phyloP scores from a whole-genome alignment of 371 early-diverging fungal genomes.

The Mucor saturninus region DNA sequence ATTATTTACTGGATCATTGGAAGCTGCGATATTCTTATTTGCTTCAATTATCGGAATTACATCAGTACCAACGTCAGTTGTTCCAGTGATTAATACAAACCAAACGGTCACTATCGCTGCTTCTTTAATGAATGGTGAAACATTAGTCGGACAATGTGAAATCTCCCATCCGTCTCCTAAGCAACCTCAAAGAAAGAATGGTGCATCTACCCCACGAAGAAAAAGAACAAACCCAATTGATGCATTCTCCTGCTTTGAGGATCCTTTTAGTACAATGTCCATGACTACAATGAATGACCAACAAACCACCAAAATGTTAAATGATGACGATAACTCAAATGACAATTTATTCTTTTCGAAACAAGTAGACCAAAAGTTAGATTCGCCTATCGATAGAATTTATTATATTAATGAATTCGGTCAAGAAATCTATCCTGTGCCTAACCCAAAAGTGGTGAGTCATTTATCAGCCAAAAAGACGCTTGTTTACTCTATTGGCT shows the following conservation, averaged over 20 bases:
- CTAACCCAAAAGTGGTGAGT: constrained; percentile 65
- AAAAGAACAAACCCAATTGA: constrained; percentile 45
- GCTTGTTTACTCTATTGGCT: constrained; percentile 73
- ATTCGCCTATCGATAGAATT: constrained; percentile 62
- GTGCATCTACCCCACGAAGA: constrained; percentile 12
- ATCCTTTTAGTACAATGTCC: constrained; percentile 14
- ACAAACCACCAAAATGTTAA: background rate
- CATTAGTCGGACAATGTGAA: constrained; percentile 70
- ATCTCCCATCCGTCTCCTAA: constrained; percentile 65
- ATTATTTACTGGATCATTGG: constrained; percentile 70
- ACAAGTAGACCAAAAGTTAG: constrained; percentile 43
- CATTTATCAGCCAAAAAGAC: constrained; percentile 59
- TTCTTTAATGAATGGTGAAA: constrained; percentile 57
- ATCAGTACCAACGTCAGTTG: constrained; percentile 63
- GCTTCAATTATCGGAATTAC: constrained; percentile 62
- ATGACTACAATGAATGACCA: background rate
- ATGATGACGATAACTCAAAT: constrained; percentile 21
- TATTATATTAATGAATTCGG: constrained; percentile 74
- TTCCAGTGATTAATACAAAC: constrained; percentile 72
- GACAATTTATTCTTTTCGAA: constrained; percentile 64
- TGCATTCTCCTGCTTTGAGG: constrained; percentile 44
- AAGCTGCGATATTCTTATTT: constrained; percentile 74
- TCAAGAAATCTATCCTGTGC: constrained; percentile 71
- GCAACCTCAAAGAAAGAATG: constrained; percentile 13
- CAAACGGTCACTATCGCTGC: constrained; percentile 70